Conservation (phyloP, 2,329 filamentous ascomycete genomes). For the Zymoseptoria crescenta region DNA sequence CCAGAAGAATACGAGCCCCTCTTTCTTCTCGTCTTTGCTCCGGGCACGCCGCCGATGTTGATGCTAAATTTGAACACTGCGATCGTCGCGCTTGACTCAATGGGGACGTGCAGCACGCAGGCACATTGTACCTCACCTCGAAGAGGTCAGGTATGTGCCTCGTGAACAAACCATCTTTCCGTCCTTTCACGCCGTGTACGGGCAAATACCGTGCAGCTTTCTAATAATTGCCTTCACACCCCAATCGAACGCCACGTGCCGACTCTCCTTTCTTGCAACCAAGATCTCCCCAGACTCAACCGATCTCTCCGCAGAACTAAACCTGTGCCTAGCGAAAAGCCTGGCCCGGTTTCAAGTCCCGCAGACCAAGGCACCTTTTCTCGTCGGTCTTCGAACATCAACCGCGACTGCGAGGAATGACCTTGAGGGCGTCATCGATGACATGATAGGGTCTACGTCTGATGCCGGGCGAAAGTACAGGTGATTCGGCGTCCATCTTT, state of each 20-base stretch:
- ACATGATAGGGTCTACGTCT: neutral
- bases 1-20: neutral
- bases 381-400: neutral
- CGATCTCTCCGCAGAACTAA: neutral
- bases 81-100: neutral
- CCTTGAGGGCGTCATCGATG: neutral
- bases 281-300: neutral
- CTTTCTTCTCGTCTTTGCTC: no score
- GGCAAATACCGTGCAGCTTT: neutral
- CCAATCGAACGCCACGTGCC: neutral
- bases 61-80: neutral
- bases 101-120: neutral
- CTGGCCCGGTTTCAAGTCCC: neutral
- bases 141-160: neutral
- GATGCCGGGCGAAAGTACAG: neutral
- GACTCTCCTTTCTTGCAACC: neutral
- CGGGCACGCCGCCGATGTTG: neutral
- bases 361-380: neutral
- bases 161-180: neutral
- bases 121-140: neutral
- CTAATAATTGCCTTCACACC: neutral
- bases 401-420: neutral
- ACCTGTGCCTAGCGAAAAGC: neutral
- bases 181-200: neutral
- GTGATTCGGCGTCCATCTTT: neutral